phyloP scores from a whole-genome alignment of 306 rosid species.

The barrel medic (Medicago truncatula) region MtrunA17r5.0-ANR NC_053044.1:53162001-53162500 shows the following conservation, averaged over 20 bases:
- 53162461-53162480: not conserved
- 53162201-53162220: constrained; percentile 76
- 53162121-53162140: constrained; percentile 28
- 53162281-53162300: constrained; percentile 95
- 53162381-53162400: constrained; percentile 44
- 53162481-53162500: not conserved
- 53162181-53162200: constrained; percentile 35
- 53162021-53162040: constrained; percentile 87
- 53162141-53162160: not conserved
- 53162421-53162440: constrained; percentile 18
- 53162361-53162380: constrained; percentile 89
- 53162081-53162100: constrained; percentile 83
- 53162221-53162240: constrained; percentile 84
- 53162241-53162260: constrained; percentile 91
- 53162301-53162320: constrained; percentile 89
- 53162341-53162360: constrained; percentile 64
- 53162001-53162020: constrained; percentile 58
- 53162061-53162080: constrained; percentile 97
- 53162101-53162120: constrained; percentile 57
- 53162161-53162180: constrained; percentile 22
- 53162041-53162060: constrained; percentile 98
- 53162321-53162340: constrained; percentile 83
- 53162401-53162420: constrained; percentile 37
- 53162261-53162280: constrained; percentile 90
- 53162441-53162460: constrained; percentile 11